These are phyloP conservation scores for Curvularia spicifera DNA, from an alignment of 2,329 filamentous ascomycete genomes.

Conservation along the genomic window DNA sequence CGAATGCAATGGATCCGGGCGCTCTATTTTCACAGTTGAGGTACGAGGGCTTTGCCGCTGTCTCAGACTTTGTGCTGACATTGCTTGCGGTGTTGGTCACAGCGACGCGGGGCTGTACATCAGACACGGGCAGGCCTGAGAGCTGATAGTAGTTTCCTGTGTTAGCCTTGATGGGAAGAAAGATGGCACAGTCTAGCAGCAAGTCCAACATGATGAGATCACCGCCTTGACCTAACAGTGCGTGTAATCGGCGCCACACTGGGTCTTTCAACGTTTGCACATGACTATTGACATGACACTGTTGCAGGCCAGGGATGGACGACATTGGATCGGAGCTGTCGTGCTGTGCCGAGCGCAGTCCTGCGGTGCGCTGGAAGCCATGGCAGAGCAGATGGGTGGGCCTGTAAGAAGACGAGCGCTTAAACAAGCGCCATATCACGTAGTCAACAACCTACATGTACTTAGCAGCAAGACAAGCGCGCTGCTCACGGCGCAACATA, in stretches of 20 bases:
- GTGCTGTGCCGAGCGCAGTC: constrained; percentile 32
- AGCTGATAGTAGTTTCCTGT: constrained; percentile 76
- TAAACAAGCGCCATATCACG: constrained; percentile 76
- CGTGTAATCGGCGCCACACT: constrained; percentile 78
- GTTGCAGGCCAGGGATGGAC: constrained; percentile 70
- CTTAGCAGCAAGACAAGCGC: constrained; percentile 20
- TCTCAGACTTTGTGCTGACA: not conserved
- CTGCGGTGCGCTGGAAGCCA: constrained; percentile 69
- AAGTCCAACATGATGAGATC: constrained; percentile 79
- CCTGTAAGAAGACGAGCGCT: constrained; percentile 58
- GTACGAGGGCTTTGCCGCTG: constrained; percentile 3
- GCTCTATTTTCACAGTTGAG: constrained; percentile 23
- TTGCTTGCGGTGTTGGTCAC: constrained; percentile 12
- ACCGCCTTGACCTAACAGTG: constrained; percentile 74
- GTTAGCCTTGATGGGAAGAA: constrained; percentile 65
- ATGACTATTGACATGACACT: constrained; percentile 71
- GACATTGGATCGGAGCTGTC: constrained; percentile 45
- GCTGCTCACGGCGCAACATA: constrained; percentile 36
- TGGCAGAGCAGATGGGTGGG: constrained; percentile 82
- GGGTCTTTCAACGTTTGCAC: constrained; percentile 70
- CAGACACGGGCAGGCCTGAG: constrained; percentile 69
- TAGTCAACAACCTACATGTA: constrained; percentile 56
- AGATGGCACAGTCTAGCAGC: constrained; percentile 79
- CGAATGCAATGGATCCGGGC: constrained; percentile 71
- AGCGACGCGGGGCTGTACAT: constrained; percentile 42